Evolutionary conservation across 371 early-diverging fungal species (phyloP).

Genomic region (Apophysomyces ossiformis): DNA sequence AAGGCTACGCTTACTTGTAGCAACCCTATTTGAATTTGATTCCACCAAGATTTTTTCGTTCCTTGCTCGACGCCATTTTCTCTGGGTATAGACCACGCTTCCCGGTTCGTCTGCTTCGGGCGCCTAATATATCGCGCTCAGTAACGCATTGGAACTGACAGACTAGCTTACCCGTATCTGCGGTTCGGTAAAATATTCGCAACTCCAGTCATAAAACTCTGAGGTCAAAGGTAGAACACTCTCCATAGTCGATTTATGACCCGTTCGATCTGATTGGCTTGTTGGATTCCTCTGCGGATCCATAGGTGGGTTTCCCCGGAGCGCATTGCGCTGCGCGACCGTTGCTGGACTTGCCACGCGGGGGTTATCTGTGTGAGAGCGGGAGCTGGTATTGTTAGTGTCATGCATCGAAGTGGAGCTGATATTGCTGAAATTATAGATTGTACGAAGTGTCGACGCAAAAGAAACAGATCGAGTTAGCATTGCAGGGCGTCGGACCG

Average conservation of each 20-base stretch:
- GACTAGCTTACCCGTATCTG: constrained; percentile 73
- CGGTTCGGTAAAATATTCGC: constrained; percentile 89
- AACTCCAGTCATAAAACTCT: constrained; percentile 83
- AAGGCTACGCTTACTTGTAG: constrained; percentile 30
- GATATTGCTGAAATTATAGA: constrained; percentile 50
- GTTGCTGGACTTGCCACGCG: constrained; percentile 4
- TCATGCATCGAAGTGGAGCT: constrained; percentile 20
- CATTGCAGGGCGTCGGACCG: constrained; percentile 37
- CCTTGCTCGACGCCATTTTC: constrained; percentile 77
- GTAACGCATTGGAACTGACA: not conserved
- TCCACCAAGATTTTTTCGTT: constrained; percentile 73
- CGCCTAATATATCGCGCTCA: constrained; percentile 49
- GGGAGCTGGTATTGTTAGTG: constrained; percentile 18
- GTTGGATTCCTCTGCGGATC: not conserved
- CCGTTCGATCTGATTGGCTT: constrained; percentile 13
- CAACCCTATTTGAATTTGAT: constrained; percentile 55
- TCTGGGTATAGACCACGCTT: constrained; percentile 77
- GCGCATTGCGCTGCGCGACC: not conserved
- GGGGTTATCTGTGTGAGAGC: constrained; percentile 4
- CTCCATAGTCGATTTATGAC: constrained; percentile 16
- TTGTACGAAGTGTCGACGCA: constrained; percentile 53
- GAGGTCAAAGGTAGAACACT: constrained; percentile 57
- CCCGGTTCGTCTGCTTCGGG: constrained; percentile 87
- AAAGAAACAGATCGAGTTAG: constrained; percentile 54
- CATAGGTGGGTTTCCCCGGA: not conserved